Base-by-base conservation (phyloP, 192 early-diverging fungal genomes). In the Phlyctochytrium bullatum region DNA sequence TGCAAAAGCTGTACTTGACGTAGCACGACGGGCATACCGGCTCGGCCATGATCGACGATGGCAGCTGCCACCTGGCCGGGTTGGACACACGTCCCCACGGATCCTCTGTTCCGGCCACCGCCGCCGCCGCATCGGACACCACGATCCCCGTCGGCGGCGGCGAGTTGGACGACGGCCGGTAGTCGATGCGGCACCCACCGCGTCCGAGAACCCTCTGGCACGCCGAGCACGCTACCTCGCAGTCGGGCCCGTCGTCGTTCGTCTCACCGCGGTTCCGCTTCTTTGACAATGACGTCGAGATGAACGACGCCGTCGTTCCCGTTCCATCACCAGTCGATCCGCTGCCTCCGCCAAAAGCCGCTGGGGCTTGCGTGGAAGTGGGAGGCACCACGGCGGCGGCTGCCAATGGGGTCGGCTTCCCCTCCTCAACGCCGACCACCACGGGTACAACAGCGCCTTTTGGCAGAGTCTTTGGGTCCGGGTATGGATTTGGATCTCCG, bases 1-100 rank as follows among this genome's bases (percentile, higher is more conserved):
- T 72, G 59, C 73, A 73, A 34, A 75, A 75, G 50, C 56, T 56
- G 47, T 75, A 73, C 30, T 74, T 76, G 60, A 36, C 60, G 25
- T 20, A 12, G 34, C 66, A 67, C 16, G 29, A n/a, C 33, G 30
- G 12, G 56, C 66, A 67, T 14, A 67, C 56, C 36, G 31, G 33
- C 66, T 67, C 66, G 4, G 23, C 27, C 31, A 54, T 54, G 30
- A 67, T 31, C 12, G 25, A 33, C 12, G 66, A 30, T 10, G 47
- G 27, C 17, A 62, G 47, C 14, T 57, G 4, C 66, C 66, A 67
- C 30, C 51, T 12, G 16, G 23, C 51, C 0, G 40, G 10, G 20
- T 47, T 20, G 40, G 10, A 14, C 40, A 47, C 64, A 16, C 0
- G 25, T 32, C 1, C 24, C 20, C 64, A 54, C 17, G 24, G 31